Evolutionary conservation across 495 filamentous ascomycete species (phyloP).

Genomic region (Astrothelium subdiscretum): DNA sequence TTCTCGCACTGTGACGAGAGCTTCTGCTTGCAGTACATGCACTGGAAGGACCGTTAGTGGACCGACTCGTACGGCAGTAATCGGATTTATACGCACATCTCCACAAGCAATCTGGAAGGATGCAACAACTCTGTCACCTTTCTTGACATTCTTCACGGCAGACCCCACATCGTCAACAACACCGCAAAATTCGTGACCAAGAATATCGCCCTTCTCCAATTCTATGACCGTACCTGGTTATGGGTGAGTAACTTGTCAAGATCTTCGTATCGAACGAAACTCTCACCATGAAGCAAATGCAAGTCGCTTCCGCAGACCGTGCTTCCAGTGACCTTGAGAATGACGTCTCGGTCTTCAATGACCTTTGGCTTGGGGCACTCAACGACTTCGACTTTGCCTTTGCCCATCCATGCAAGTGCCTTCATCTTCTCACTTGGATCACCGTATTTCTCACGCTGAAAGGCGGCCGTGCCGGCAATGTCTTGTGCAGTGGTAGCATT

Average conservation of each 20-base stretch:
- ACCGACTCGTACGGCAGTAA: neutral
- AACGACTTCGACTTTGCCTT: slow-evolving; percentile 52
- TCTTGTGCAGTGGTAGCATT: slow-evolving; percentile 48
- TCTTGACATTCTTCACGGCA: slow-evolving; percentile 44
- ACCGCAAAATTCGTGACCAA: slow-evolving; percentile 85
- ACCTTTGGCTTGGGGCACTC: slow-evolving; percentile 59
- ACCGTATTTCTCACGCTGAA: slow-evolving; percentile 32
- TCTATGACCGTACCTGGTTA: slow-evolving; percentile 45
- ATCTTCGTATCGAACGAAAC: neutral
- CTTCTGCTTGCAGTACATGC: slow-evolving; percentile 67
- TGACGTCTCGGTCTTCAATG: slow-evolving; percentile 63
- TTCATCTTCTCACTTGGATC: slow-evolving; percentile 51
- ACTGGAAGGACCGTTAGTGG: slow-evolving; percentile 25
- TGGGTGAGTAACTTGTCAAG: neutral
- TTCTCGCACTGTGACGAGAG: slow-evolving; percentile 65
- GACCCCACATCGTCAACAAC: slow-evolving; percentile 62
- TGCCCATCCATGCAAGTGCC: slow-evolving; percentile 61
- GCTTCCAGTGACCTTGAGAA: slow-evolving; percentile 72
- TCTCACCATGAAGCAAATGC: slow-evolving; percentile 55
- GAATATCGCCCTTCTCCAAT: slow-evolving; percentile 71
- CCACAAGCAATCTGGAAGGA: slow-evolving; percentile 81
- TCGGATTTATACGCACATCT: neutral
- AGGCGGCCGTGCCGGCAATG: slow-evolving; percentile 32
- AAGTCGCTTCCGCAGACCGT: slow-evolving; percentile 84
- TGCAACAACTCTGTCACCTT: slow-evolving; percentile 70